Conservation (phyloP, 2,329 filamentous ascomycete species). For the Bipolaris cookei region DNA sequence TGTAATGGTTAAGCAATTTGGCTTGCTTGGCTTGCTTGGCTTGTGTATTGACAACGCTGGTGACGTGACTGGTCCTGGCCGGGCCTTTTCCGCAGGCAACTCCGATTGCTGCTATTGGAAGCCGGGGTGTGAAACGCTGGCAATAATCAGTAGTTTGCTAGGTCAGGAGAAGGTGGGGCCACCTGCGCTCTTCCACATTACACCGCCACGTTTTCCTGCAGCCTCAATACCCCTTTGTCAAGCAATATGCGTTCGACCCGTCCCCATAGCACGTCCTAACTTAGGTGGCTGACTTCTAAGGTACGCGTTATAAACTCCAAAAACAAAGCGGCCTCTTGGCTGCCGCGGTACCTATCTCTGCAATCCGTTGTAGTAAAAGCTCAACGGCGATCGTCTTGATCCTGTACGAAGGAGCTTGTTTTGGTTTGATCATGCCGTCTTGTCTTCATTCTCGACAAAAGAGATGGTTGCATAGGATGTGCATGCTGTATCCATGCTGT, state of each 20-base stretch:
- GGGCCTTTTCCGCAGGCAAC: not conserved
- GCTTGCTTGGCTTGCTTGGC: no score
- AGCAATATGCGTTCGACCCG: no score
- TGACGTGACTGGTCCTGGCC: not conserved
- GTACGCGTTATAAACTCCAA: not conserved
- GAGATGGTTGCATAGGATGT: no score
- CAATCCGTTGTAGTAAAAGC: not conserved
- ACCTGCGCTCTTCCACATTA: not conserved
- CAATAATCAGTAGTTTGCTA: not conserved
- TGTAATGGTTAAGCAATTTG: no score
- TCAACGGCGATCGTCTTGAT: not conserved
- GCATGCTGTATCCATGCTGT: no score
- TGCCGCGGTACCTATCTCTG: not conserved
- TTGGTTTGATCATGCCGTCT: no score
- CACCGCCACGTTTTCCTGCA: not conserved
- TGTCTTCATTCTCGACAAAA: no score
- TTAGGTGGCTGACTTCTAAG: not conserved
- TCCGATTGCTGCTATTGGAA: not conserved
- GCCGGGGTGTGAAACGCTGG: not conserved
- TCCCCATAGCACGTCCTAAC: not conserved
- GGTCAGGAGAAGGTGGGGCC: not conserved
- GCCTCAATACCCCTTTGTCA: not conserved
- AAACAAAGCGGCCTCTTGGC: not conserved
- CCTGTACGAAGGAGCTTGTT: not conserved
- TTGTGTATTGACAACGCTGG: no score